A percentile compares a stretch with the other conserved stretches of the same genome.
These are phyloP conservation scores for Pyronema omphalodes DNA, from an alignment of 495 filamentous ascomycete genomes.

Conservation along the genomic window DNA sequence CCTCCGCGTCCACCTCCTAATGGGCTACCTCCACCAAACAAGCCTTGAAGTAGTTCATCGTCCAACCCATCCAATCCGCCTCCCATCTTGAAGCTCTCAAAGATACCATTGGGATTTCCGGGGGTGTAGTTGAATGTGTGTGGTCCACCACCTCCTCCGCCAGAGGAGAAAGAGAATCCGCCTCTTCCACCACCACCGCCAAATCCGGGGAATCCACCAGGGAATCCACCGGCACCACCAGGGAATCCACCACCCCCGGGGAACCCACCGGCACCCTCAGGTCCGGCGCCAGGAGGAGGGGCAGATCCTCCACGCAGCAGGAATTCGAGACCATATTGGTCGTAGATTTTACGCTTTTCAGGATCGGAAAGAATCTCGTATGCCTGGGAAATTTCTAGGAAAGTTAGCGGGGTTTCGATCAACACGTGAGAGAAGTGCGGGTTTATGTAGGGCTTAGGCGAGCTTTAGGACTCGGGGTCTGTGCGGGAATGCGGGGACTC, in stretches of 20 bases:
- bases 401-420: background rate
- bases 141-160: slow-evolving; percentile 8
- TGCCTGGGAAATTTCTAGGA: slow-evolving; percentile 67
- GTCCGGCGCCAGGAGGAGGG: slow-evolving; percentile 39
- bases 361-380: slow-evolving; percentile 96
- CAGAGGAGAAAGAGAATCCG: slow-evolving; percentile 14
- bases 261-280: slow-evolving; percentile 28
- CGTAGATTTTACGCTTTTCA: slow-evolving; percentile 90
- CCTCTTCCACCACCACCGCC: slow-evolving; percentile 29
- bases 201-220: slow-evolving; percentile 36
- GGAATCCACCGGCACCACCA: slow-evolving; percentile 32
- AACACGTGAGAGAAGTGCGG: no score
- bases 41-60: slow-evolving; percentile 28
- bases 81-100: slow-evolving; percentile 56
- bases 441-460: no score
- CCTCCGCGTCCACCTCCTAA: slow-evolving; percentile 25
- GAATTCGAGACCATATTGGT: slow-evolving; percentile 87
- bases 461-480: no score
- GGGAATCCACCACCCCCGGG: slow-evolving; percentile 19
- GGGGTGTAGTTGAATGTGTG: slow-evolving; percentile 51
- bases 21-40: slow-evolving; percentile 26
- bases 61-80: slow-evolving; percentile 28
- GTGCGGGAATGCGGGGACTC: no score
- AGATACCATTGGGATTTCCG: slow-evolving; percentile 66
- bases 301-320: slow-evolving; percentile 64